Evolutionary conservation across 1,284 basidiomycete species (phyloP).

Genomic region (Heliocybe sulcata): DNA sequence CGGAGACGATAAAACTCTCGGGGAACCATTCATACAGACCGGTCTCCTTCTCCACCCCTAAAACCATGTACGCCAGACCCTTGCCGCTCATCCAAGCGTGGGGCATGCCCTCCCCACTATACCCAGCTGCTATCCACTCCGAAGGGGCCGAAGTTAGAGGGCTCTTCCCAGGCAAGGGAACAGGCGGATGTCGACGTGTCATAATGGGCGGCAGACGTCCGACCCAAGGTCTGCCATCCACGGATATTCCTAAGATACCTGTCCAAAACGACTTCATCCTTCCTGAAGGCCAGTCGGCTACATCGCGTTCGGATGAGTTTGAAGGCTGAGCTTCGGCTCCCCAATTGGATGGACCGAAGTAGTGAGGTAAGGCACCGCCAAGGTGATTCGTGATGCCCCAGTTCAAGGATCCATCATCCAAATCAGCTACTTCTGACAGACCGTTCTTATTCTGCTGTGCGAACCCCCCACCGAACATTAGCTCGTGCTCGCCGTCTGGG

Average conservation of each 20-base stretch:
- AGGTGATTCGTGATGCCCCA: slow-evolving; percentile 28
- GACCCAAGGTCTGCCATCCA: slow-evolving; percentile 37
- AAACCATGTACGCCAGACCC: slow-evolving; percentile 50
- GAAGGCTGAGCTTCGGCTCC: slow-evolving; percentile 24
- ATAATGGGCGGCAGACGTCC: slow-evolving; percentile 31
- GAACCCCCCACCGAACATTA: slow-evolving; percentile 58
- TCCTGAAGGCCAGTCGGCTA: slow-evolving; percentile 25
- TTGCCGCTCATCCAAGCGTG: slow-evolving; percentile 55
- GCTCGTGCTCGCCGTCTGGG: slow-evolving; percentile 36
- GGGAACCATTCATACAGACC: slow-evolving; percentile 39
- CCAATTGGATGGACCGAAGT: slow-evolving; percentile 35
- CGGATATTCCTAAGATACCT: slow-evolving; percentile 43
- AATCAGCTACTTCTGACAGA: slow-evolving; percentile 30
- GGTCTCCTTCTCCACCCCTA: slow-evolving; percentile 26
- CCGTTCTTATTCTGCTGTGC: slow-evolving; percentile 24
- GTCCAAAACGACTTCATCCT: slow-evolving; percentile 42
- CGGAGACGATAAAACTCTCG: slow-evolving; percentile 39
- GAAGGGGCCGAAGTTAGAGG: slow-evolving; percentile 24
- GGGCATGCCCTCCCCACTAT: slow-evolving; percentile 62
- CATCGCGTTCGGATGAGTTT: slow-evolving; percentile 7
- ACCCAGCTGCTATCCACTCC: slow-evolving; percentile 50
- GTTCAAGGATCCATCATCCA: slow-evolving; percentile 34
- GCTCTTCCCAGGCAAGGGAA: not conserved
- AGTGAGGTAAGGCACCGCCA: slow-evolving; percentile 31
- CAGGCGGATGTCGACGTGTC: slow-evolving; percentile 15